These are phyloP conservation scores for Boletus patriciae DNA, from an alignment of 768 basidiomycete genomes.

Conservation along the genomic window DNA sequence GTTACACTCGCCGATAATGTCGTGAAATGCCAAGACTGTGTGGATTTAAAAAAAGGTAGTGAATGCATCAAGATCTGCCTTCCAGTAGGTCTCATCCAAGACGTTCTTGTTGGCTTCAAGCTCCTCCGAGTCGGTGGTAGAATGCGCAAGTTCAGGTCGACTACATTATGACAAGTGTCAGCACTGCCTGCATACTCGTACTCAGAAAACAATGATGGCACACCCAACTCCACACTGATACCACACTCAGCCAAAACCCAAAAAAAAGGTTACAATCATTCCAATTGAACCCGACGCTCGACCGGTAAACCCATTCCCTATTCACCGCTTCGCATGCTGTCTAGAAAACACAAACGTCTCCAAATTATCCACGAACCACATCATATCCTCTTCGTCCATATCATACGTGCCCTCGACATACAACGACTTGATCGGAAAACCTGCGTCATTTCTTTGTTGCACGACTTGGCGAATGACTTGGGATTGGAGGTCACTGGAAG, in stretches of 20 bases:
- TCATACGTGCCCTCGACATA: background rate
- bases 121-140: background rate
- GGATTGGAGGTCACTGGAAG: conserved; percentile 32
- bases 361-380: background rate
- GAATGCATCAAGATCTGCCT: too few relatives aligned
- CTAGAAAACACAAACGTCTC: background rate
- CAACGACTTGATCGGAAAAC: conserved; percentile 31
- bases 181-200: background rate
- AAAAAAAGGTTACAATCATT: too few relatives aligned
- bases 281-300: too few relatives aligned
- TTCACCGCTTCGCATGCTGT: background rate
- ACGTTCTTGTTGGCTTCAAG: too few relatives aligned
- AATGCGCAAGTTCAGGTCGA: background rate
- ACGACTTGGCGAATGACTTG: conserved; percentile 44
- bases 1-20: too few relatives aligned
- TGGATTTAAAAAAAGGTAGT: too few relatives aligned
- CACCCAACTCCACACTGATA: background rate
- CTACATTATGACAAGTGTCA: background rate
- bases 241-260: too few relatives aligned
- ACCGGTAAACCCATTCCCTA: too few relatives aligned
- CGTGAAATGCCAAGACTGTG: too few relatives aligned
- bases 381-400: background rate
- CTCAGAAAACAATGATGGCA: background rate
- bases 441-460: conserved; percentile 38
- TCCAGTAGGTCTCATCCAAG: too few relatives aligned